Evolutionary conservation across 371 early-diverging fungal genomes (phyloP).

Genomic region (Zopfochytrium polystomum): DNA sequence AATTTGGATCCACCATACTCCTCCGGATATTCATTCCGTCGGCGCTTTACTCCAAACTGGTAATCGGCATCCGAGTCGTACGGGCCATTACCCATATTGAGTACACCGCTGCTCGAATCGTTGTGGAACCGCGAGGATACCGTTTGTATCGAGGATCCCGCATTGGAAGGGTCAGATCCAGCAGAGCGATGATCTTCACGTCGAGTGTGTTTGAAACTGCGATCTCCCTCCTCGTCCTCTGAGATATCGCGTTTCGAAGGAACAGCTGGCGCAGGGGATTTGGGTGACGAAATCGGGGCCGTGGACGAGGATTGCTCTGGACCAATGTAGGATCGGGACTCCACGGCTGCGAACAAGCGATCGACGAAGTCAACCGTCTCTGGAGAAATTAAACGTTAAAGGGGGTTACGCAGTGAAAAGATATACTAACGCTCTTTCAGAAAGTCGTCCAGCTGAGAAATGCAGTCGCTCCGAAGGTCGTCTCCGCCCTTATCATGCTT

Average conservation of each 20-base stretch:
- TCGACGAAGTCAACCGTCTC: not conserved
- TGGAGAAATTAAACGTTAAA: not conserved
- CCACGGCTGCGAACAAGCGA: slow-evolving; percentile 40
- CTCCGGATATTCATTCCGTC: slow-evolving; percentile 2
- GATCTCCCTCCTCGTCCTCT: slow-evolving; percentile 61
- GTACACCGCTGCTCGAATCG: not conserved
- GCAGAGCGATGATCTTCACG: slow-evolving; percentile 1
- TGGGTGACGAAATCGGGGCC: slow-evolving; percentile 15
- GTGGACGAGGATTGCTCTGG: slow-evolving; percentile 42
- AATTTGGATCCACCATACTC: slow-evolving; percentile 12
- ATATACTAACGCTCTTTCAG: slow-evolving; percentile 55
- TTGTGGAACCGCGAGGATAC: not conserved
- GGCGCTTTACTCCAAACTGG: not conserved
- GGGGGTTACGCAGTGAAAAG: not conserved
- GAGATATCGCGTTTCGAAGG: not conserved
- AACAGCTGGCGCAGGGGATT: not conserved
- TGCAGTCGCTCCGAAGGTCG: slow-evolving; percentile 38
- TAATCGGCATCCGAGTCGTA: not conserved
- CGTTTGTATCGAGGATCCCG: slow-evolving; percentile 1
- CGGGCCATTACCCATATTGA: not conserved
- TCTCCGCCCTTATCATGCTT: slow-evolving; percentile 56
- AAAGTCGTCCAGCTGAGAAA: slow-evolving; percentile 51
- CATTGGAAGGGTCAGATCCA: not conserved
- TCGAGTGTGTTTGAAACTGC: slow-evolving; percentile 72
- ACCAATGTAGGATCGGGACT: slow-evolving; percentile 67